Evolutionary conservation across 371 early-diverging fungal genomes (phyloP).

Genomic region (Mortierella sp.): DNA sequence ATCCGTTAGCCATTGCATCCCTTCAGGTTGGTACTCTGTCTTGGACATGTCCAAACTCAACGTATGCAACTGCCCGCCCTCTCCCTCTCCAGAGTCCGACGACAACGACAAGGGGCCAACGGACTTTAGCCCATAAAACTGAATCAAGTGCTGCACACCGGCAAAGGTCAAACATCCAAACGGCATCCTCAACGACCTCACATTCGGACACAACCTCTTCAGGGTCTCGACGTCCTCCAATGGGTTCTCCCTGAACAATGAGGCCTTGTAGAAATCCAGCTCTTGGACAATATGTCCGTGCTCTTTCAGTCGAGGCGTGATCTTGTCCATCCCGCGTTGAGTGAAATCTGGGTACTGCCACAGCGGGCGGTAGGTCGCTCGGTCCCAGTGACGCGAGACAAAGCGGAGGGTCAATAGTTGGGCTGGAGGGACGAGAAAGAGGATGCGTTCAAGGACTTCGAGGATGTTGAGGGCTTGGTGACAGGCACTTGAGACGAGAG

Average conservation of each 20-base stretch:
- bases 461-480: conserved; percentile 15
- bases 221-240: conserved; percentile 11
- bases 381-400: conserved; percentile 21
- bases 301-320: neutral
- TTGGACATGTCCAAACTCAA: conserved; percentile 23
- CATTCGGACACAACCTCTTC: conserved; percentile 24
- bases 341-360: conserved; percentile 23
- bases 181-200: conserved; percentile 16
- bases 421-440: conserved; percentile 8
- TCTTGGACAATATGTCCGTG: conserved; percentile 22
- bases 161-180: conserved; percentile 21
- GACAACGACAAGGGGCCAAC: neutral
- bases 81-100: too few species aligned
- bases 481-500: conserved; percentile 3
- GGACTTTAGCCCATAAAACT: conserved; percentile 6
- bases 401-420: conserved; percentile 16
- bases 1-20: conserved; percentile 4
- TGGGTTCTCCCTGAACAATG: neutral
- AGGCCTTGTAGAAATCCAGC: conserved; percentile 21
- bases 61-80: conserved; percentile 12
- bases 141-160: conserved; percentile 20
- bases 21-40: neutral
- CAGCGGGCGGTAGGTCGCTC: conserved; percentile 12
- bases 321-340: conserved; percentile 2
- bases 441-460: conserved; percentile 36